Evolutionary conservation across 805 yeast genomes (phyloP), one percentile per base, ranked within the genome.

Genomic region (Starmerella apicola): DNA sequence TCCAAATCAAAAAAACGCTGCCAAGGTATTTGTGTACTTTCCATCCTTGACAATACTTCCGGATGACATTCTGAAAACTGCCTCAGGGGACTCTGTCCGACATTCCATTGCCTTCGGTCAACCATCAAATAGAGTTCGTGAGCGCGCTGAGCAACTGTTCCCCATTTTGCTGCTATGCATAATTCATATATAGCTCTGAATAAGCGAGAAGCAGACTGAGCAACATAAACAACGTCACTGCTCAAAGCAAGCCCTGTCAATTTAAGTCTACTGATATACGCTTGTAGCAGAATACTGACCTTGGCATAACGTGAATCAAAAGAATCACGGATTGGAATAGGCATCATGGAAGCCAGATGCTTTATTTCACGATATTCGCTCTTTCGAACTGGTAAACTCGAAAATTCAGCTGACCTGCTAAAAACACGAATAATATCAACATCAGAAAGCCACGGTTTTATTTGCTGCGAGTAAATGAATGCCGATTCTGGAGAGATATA

Each of bases 221-320:
- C 81, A 30, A 91, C 74, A 55, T 82, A 91, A 3, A 83, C 68
- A 95, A 86, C 84, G 63, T 91, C 99, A 0, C 95, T 76, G 70
- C 80, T 75, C 44, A 93, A 61, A 0, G 96, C 95, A 62, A 83
- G 82, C 0, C 97, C 97, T 1, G 81, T 91, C 15, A 91, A 63
- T 8, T 66, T 63, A 19, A 86, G 62, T 27, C 77, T 61, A 1
- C 95, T 81, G n/a, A 91, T 81, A 52, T 81, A 84, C 0, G 95
- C 72, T 54, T 91, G 98, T 10, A 91, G 61, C 27, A 91, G 59
- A 6, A 84, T 73, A 49, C 78, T 84, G 17, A 82, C 71, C 56
- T 91, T 91, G 0, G 94, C 80, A 15, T 73, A 56, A 0, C 86
- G 77, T 43, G 83, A 88, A 33, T 69, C 74, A 0, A 76, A 61